Conservation (phyloP, 2,329 filamentous ascomycete species). For the Xylariaceae sp. region DNA sequence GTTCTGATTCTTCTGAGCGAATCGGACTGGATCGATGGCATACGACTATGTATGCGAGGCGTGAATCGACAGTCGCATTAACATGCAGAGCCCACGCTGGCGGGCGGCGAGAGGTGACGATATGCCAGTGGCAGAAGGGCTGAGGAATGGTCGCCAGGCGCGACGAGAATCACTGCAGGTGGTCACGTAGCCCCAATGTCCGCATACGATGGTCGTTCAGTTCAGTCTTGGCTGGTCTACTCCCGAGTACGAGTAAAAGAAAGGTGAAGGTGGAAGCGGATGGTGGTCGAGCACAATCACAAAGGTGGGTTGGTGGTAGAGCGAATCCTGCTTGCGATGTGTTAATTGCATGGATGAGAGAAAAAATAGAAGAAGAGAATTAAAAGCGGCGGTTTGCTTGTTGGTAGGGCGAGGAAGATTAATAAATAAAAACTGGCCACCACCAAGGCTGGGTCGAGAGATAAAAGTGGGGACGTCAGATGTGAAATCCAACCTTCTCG, state of each 20-base stretch:
- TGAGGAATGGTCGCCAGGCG: not conserved
- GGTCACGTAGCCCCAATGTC: constrained; percentile 16
- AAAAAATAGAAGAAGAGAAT: not conserved
- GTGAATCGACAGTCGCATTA: constrained; percentile 16
- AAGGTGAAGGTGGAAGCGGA: not conserved
- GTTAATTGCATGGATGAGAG: constrained; percentile 3
- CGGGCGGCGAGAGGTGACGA: constrained; percentile 4
- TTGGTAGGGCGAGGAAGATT: constrained; percentile 5
- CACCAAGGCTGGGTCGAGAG: not conserved
- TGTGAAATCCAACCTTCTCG: not conserved
- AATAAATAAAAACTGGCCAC: constrained; percentile 14
- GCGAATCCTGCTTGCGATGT: constrained; percentile 8
- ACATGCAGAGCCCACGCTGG: constrained; percentile 11
- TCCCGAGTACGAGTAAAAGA: constrained; percentile 2
- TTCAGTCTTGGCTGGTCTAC: constrained; percentile 4
- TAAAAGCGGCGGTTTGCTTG: not conserved
- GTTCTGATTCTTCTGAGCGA: not conserved
- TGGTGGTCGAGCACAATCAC: constrained; percentile 12
- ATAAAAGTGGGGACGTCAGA: not conserved
- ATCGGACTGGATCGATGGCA: constrained; percentile 13
- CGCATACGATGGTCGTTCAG: constrained; percentile 9
- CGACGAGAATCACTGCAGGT: constrained; percentile 12
- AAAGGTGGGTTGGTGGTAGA: constrained; percentile 2
- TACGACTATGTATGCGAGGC: constrained; percentile 15
- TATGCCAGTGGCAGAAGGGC: constrained; percentile 1